These are phyloP conservation scores for Tetraselmis chui DNA, from an alignment of 139 green algal species.

Conservation along the genomic window DNA sequence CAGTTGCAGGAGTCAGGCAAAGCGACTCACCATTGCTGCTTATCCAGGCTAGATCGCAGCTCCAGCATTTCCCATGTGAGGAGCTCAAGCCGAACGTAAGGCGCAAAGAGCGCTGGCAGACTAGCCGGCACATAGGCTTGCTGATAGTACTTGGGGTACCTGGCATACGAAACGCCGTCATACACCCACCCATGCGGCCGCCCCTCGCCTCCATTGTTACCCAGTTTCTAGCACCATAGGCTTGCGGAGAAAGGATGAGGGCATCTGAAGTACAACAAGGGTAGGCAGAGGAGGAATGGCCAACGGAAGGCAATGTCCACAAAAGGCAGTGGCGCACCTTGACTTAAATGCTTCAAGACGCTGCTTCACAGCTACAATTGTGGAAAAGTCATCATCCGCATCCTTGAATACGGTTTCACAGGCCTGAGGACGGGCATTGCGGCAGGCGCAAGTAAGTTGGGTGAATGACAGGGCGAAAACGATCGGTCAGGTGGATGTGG, in stretches of 20 bases:
- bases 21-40: constrained; percentile 41
- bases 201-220: too few species aligned
- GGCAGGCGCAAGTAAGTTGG: too few species aligned
- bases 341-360: constrained; percentile 62
- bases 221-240: too few species aligned
- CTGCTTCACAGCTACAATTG: constrained; percentile 50
- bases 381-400: constrained; percentile 65
- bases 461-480: too few species aligned
- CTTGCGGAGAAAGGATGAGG: too few species aligned
- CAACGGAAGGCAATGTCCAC: too few species aligned
- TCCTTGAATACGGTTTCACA: constrained; percentile 70
- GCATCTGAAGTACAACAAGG: neutral
- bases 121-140: constrained; percentile 73
- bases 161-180: too few species aligned
- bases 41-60: constrained; percentile 49
- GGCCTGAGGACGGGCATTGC: too few species aligned
- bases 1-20: neutral
- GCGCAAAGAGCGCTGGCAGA: constrained; percentile 81
- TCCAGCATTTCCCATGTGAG: constrained; percentile 81
- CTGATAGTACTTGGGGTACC: constrained; percentile 43
- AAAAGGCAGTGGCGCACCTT: too few species aligned
- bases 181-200: too few species aligned
- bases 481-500: neutral
- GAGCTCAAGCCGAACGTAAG: constrained; percentile 87
- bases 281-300: too few species aligned